These are phyloP conservation scores for Dendrothele bispora DNA, from an alignment of 768 basidiomycete species.

Conservation along the genomic window DNA sequence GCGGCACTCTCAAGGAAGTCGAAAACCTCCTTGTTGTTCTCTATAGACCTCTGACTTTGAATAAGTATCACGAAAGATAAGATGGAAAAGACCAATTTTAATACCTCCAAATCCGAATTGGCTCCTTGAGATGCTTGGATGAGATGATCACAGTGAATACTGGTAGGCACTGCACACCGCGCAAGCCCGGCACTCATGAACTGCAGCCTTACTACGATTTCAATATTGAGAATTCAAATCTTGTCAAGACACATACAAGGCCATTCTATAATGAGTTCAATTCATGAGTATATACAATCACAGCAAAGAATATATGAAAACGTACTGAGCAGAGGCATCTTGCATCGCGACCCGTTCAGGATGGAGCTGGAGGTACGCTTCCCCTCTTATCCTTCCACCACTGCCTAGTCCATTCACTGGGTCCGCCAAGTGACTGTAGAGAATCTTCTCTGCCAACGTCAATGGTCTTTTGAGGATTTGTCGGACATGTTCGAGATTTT, in stretches of 20 bases:
- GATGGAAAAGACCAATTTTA: neutral
- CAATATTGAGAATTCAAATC: neutral
- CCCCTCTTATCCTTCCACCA: slow-evolving; percentile 74
- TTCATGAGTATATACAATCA: slow-evolving; percentile 8
- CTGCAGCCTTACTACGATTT: slow-evolving; percentile 61
- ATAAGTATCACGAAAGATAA: neutral
- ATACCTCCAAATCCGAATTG: slow-evolving; percentile 78
- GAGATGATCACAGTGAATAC: slow-evolving; percentile 97
- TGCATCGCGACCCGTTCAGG: slow-evolving; percentile 98
- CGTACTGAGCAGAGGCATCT: slow-evolving; percentile 88
- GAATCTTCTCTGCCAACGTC: slow-evolving; percentile 96
- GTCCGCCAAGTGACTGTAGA: slow-evolving; percentile 88
- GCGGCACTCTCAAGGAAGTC: slow-evolving; percentile 95
- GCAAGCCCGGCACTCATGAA: slow-evolving; percentile 96
- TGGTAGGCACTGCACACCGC: slow-evolving; percentile 81
- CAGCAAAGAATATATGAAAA: slow-evolving; percentile 13
- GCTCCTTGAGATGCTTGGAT: slow-evolving; percentile 95
- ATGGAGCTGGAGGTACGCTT: slow-evolving; percentile 84
- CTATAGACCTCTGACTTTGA: slow-evolving; percentile 65
- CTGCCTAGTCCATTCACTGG: slow-evolving; percentile 69
- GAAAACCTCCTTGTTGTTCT: slow-evolving; percentile 93
- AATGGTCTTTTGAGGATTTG: slow-evolving; percentile 74
- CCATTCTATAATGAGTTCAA: slow-evolving; percentile 57
- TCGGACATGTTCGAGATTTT: slow-evolving; percentile 71
- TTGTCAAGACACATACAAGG: slow-evolving; percentile 51